Conservation (phyloP, 1,284 basidiomycete species). For the Blastosporella zonata region DNA sequence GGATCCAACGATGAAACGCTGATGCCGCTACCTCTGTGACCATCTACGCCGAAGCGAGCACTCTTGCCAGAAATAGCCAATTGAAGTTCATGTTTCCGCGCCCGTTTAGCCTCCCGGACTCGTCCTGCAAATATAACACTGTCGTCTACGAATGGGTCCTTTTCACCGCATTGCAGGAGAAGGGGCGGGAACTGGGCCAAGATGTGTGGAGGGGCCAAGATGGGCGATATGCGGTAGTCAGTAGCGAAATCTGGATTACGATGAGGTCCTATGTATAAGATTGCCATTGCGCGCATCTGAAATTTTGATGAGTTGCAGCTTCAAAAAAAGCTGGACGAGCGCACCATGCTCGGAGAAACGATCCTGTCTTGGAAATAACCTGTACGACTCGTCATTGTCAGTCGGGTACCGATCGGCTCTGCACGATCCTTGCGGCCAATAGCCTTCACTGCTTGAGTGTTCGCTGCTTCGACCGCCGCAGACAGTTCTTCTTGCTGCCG, state of each 20-base stretch:
- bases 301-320: conserved; percentile 8
- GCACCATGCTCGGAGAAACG: conserved; percentile 88
- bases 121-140: conserved; percentile 94
- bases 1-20: conserved; percentile 28
- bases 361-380: conserved; percentile 94
- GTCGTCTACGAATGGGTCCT: conserved; percentile 96
- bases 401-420: conserved; percentile 72
- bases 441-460: conserved; percentile 39
- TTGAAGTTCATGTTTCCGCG: conserved; percentile 69
- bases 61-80: conserved; percentile 53
- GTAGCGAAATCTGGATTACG: conserved; percentile 91
- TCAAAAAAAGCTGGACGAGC: conserved; percentile 26
- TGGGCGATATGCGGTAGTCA: conserved; percentile 94
- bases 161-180: conserved; percentile 91
- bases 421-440: conserved; percentile 27
- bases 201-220: conserved; percentile 80
- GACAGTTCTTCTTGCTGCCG: conserved; percentile 47
- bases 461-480: conserved; percentile 47
- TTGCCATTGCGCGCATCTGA: conserved; percentile 98
- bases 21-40: conserved; percentile 44
- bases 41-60: conserved; percentile 50
- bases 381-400: conserved; percentile 95
- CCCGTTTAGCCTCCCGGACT: conserved; percentile 87
- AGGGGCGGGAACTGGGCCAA: conserved; percentile 93
- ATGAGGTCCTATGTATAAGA: conserved; percentile 92